A percentile compares a stretch with the other conserved stretches of the same genome.
Conservation (phyloP, 176 grass and related monocot genomes). For the Musa beccarii region DNA sequence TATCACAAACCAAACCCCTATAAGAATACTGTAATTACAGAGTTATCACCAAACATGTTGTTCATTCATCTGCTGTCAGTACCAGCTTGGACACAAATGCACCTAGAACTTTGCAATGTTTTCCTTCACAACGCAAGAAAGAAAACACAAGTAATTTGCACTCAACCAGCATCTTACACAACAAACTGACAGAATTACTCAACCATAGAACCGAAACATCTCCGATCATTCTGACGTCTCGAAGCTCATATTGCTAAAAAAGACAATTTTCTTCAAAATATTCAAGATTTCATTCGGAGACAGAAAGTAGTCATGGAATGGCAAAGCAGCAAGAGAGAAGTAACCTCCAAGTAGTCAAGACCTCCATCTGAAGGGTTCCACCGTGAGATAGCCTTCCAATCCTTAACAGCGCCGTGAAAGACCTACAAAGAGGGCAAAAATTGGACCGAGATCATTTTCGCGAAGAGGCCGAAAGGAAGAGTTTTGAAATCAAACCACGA, state of each 20-base stretch:
- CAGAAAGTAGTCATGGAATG: not conserved
- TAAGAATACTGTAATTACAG: too few species aligned
- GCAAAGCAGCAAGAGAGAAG: not conserved
- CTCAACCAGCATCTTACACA: not conserved
- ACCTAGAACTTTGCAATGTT: too few species aligned
- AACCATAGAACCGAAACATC: not conserved
- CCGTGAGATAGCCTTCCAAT: conserved; percentile 35
- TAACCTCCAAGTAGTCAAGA: conserved; percentile 78
- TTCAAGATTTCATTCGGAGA: too few species aligned
- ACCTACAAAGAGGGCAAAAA: conserved; percentile 33
- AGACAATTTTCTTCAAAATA: not conserved
- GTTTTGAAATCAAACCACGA: not conserved
- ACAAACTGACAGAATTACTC: not conserved
- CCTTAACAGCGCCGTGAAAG: conserved; percentile 44
- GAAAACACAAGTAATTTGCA: not conserved
- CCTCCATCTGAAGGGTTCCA: conserved; percentile 80
- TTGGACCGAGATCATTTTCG: not conserved
- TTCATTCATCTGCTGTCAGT: too few species aligned
- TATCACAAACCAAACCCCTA: too few species aligned
- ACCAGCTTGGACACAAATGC: too few species aligned
- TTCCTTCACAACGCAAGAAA: too few species aligned
- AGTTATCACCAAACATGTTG: too few species aligned
- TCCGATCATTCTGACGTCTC: not conserved
- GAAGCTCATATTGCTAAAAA: too few species aligned
- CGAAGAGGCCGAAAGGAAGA: not conserved